Percentiles rank a stretch among this genome's conserved stretches.
phyloP scores from a whole-genome alignment of 768 basidiomycete genomes.

The Pisolithus microcarpus region DNA sequence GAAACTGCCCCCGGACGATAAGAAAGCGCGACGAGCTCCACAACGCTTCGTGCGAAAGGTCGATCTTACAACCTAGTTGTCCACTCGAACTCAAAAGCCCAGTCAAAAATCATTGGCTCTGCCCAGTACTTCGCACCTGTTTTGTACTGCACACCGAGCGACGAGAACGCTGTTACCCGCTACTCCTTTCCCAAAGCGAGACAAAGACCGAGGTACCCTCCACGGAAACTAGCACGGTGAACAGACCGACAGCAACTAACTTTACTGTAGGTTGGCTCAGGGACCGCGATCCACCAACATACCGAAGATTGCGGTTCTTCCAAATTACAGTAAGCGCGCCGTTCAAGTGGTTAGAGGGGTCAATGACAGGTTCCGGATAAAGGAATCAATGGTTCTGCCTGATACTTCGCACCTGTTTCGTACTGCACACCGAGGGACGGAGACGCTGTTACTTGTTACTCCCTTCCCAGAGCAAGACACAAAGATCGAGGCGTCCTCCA shows the following conservation, averaged over 20 bases:
- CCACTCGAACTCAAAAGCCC: too few species aligned
- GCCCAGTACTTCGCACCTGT: constrained; percentile 1
- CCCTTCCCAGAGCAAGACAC: constrained; percentile 14
- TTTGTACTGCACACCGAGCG: constrained; percentile 21
- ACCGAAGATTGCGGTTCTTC: constrained; percentile 54
- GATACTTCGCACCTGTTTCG: constrained; percentile 11
- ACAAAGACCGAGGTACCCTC: constrained; percentile 37
- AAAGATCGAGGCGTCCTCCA: constrained; percentile 46
- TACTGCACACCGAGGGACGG: constrained; percentile 17
- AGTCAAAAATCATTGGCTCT: too few species aligned
- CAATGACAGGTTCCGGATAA: constrained; percentile 47
- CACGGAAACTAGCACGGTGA: constrained; percentile 65
- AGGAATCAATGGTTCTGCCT: constrained; percentile 17
- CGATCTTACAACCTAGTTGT: too few species aligned
- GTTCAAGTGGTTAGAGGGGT: constrained; percentile 69
- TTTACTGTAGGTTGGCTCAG: constrained; percentile 9
- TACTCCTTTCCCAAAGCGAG: constrained; percentile 14
- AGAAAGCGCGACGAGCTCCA: too few species aligned
- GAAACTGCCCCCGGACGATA: too few species aligned
- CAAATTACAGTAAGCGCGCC: constrained; percentile 63
- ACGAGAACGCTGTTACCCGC: constrained; percentile 13
- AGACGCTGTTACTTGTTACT: constrained; percentile 11
- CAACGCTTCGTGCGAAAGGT: too few species aligned
- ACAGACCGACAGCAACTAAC: constrained; percentile 34
- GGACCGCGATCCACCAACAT: constrained; percentile 30